A percentile compares a stretch with the other conserved stretches of the same genome.
These are phyloP conservation scores for Melanogaster broomeanus DNA, from an alignment of 768 basidiomycete species.

Conservation along the genomic window DNA sequence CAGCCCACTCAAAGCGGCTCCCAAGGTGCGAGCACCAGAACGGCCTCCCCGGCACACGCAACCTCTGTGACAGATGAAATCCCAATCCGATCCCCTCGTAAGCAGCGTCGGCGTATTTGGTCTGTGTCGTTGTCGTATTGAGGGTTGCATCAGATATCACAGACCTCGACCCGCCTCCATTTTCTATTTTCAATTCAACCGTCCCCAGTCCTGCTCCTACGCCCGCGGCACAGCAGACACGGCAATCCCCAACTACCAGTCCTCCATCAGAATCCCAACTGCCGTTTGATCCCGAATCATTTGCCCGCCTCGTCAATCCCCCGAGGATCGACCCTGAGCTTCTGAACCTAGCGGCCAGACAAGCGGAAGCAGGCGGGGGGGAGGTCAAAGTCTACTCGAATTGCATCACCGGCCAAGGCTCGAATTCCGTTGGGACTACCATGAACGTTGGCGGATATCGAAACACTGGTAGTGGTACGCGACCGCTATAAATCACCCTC, in stretches of 20 bases:
- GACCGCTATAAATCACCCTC: neutral
- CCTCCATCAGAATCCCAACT: too few relatives aligned
- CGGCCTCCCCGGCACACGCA: neutral
- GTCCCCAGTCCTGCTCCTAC: too few relatives aligned
- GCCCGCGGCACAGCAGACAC: too few relatives aligned
- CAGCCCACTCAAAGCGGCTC: too few relatives aligned
- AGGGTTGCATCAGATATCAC: slow-evolving; percentile 7
- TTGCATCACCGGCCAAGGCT: neutral
- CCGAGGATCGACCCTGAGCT: too few relatives aligned
- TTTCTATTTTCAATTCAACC: neutral
- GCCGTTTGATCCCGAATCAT: too few relatives aligned
- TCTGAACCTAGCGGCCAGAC: neutral
- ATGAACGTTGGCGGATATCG: slow-evolving; percentile 6
- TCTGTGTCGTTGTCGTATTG: neutral
- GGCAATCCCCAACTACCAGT: neutral
- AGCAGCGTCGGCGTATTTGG: neutral
- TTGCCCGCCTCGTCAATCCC: too few relatives aligned
- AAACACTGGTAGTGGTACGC: slow-evolving; percentile 14
- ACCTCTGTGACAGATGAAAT: neutral
- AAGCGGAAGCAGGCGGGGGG: neutral
- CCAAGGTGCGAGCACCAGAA: too few relatives aligned
- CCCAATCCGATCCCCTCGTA: slow-evolving; percentile 6
- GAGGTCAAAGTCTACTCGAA: too few relatives aligned
- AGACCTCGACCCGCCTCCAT: neutral
- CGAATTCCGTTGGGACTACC: slow-evolving; percentile 4